Conservation (phyloP, 2,329 filamentous ascomycete species). For the Colletotrichum filicis region DNA sequence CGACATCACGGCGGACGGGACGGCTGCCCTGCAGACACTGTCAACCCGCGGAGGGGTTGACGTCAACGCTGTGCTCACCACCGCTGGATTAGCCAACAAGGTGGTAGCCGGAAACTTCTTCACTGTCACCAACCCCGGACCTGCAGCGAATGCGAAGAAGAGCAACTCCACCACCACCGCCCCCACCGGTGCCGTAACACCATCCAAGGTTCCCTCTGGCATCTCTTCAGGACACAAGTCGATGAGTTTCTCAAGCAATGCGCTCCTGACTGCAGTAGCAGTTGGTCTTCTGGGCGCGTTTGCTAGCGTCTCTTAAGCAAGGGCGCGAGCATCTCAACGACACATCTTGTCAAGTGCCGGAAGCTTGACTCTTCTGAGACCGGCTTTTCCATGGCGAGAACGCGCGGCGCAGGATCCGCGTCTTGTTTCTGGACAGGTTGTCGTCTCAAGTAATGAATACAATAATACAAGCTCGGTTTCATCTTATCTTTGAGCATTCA, state of each 20-base stretch:
- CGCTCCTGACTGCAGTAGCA: background rate
- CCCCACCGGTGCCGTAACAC: background rate
- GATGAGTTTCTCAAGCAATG: background rate
- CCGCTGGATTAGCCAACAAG: constrained; percentile 43
- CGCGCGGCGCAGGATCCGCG: constrained; percentile 14
- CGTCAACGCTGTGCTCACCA: constrained; percentile 41
- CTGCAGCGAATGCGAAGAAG: background rate
- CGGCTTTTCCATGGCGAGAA: background rate
- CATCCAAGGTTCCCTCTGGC: background rate
- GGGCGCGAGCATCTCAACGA: too few relatives aligned
- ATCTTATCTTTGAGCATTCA: constrained; percentile 1
- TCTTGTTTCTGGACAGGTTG: background rate
- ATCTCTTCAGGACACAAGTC: background rate
- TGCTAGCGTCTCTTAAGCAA: background rate
- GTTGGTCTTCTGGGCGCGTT: background rate
- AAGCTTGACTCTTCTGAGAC: background rate
- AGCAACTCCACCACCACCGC: background rate
- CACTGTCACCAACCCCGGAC: constrained; percentile 49
- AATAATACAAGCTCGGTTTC: constrained; percentile 26
- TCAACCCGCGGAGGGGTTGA: constrained; percentile 44
- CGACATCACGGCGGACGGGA: constrained; percentile 36
- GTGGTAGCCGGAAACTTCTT: constrained; percentile 51
- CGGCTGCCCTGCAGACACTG: constrained; percentile 42
- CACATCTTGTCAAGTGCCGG: background rate
- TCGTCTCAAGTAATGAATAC: background rate